These are phyloP conservation scores for Tulasnella sp. DNA, from an alignment of 768 basidiomycete species.

Conservation along the genomic window DNA sequence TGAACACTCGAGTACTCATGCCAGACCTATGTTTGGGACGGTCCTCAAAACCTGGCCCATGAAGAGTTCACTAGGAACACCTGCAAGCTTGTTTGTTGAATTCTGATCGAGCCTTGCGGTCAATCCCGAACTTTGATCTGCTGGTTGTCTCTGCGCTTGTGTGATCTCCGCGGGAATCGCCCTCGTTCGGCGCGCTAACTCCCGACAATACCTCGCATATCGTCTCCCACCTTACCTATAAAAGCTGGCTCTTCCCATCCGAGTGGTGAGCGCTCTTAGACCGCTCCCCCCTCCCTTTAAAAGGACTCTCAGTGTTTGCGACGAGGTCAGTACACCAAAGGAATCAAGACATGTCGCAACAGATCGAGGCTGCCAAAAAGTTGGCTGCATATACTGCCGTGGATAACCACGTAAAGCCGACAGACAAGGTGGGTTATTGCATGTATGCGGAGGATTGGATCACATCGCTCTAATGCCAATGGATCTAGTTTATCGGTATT, in stretches of 20 bases:
- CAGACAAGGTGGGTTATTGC: constrained; percentile 62
- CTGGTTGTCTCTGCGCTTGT: not conserved
- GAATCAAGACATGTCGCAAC: constrained; percentile 2
- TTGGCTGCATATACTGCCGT: constrained; percentile 94
- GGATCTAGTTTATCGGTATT: constrained; percentile 75
- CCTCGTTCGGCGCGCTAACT: not conserved
- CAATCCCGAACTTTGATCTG: too few relatives aligned
- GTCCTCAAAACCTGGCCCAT: too few relatives aligned
- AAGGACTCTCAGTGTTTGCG: not conserved
- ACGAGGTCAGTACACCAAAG: not conserved
- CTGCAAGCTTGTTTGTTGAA: too few relatives aligned
- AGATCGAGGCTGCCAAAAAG: constrained; percentile 79
- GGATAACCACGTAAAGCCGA: constrained; percentile 75
- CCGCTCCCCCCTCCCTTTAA: not conserved
- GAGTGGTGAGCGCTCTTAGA: not conserved
- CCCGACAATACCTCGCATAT: not conserved
- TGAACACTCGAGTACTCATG: too few relatives aligned
- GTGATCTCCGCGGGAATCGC: constrained; percentile 7
- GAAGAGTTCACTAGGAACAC: too few relatives aligned
- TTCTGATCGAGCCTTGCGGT: too few relatives aligned
- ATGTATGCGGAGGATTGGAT: not conserved
- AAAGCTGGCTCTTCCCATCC: constrained; percentile 14
- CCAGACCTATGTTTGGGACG: too few relatives aligned
- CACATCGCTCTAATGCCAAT: constrained; percentile 16
- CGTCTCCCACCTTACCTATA: not conserved